Base-by-base conservation (phyloP, 257 asterid genomes). In the Ehretia macrophylla region DNA sequence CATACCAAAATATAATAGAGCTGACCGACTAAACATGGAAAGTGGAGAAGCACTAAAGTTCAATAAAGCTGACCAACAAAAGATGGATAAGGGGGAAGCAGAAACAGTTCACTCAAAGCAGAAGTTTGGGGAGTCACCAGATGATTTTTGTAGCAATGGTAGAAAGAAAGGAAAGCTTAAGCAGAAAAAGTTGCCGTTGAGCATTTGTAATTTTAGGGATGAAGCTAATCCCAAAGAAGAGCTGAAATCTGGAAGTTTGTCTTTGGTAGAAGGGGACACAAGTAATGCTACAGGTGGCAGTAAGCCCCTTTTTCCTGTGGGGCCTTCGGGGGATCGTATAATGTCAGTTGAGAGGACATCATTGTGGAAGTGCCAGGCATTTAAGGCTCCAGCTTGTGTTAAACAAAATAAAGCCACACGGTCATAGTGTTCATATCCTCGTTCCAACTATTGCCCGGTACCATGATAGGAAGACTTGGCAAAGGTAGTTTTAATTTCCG, bases 101-200 rank as follows among this genome's bases (percentile, higher is more conserved):
- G 73, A 62, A 59, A 51, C 70, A 45, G 64, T 18, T 69, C 59
- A 45, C 9, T 20, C 60, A 39, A 62, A 63, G 67, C 73, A 70
- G 70, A 75, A 68, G 56, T 38, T 39, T 51, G 51, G 60, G 53
- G 88, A 78, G 49, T 56, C 77, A 12, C 48, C 64, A 70, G 84
- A 87, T 63, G 72, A 73, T 55, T 56, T 46, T 48, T 58, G 66
- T 35, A 78, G 81, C 74, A 59, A 61, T 73, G 84, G 85, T 54
- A 77, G 58, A 68, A 91, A 85, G 81, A 83, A 76, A 72, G 89
- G 85, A 61, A 76, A 72, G 69, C 58, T 77, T 13, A 90, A 90
- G 80, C 98, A 85, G 83, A 87, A 87, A 68, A 87, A 82, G 56
- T 59, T 90, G 77, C 96, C 98, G 4, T 71, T 87, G 72, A 85